A percentile compares a stretch with the other conserved stretches of the same genome.
These are phyloP conservation scores for Boechera divaricarpa DNA, from an alignment of 345 rosid genomes.

Conservation along the genomic window DNA sequence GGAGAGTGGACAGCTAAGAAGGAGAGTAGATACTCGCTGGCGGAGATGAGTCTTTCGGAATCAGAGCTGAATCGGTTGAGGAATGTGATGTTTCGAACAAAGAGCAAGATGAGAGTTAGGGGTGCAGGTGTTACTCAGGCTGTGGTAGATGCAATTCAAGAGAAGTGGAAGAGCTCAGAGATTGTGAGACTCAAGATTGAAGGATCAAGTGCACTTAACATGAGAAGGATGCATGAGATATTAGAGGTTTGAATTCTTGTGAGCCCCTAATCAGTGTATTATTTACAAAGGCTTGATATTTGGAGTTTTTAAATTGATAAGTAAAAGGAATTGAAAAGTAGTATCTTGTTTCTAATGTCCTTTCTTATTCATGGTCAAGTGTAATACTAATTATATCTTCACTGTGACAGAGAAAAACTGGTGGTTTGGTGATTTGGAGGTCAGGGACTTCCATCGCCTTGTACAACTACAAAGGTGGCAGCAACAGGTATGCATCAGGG, in stretches of 20 bases:
- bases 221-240: slow-evolving; percentile 89
- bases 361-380: not conserved
- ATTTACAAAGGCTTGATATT: slow-evolving; percentile 11
- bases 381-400: slow-evolving; percentile 7
- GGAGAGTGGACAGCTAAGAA: slow-evolving; percentile 59
- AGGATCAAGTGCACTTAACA: slow-evolving; percentile 86
- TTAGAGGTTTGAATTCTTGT: slow-evolving; percentile 68
- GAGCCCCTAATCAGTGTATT: not conserved
- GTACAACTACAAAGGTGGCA: slow-evolving; percentile 76
- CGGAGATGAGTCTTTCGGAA: slow-evolving; percentile 77
- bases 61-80: slow-evolving; percentile 78
- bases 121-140: slow-evolving; percentile 78
- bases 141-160: slow-evolving; percentile 73
- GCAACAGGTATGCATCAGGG: slow-evolving; percentile 60
- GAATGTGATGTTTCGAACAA: slow-evolving; percentile 68
- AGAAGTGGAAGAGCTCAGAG: slow-evolving; percentile 80
- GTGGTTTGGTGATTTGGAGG: slow-evolving; percentile 98
- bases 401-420: slow-evolving; percentile 78
- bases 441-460: slow-evolving; percentile 80
- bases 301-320: slow-evolving; percentile 15
- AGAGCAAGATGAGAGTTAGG: slow-evolving; percentile 62
- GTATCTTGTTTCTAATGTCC: not conserved
- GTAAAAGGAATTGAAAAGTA: not conserved
- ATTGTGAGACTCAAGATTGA: slow-evolving; percentile 85
- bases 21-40: slow-evolving; percentile 67